These are phyloP conservation scores for Bathelium albidoporum DNA, from an alignment of 495 filamentous ascomycete species.

Conservation along the genomic window DNA sequence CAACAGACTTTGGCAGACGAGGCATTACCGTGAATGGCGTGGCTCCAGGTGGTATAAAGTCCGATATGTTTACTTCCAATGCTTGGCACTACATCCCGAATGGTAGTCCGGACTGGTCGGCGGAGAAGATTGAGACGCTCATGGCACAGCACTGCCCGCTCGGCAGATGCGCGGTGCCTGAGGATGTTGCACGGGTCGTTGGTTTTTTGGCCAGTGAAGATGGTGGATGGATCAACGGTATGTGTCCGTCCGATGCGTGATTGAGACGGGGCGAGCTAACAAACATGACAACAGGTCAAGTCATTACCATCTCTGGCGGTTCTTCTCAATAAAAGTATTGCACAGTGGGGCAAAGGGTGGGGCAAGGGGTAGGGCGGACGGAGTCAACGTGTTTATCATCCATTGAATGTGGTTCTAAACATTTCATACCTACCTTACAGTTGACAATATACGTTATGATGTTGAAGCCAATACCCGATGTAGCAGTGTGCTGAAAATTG, in stretches of 20 bases:
- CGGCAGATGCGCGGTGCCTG: slow-evolving; percentile 43
- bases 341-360: neutral
- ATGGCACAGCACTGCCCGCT: slow-evolving; percentile 41
- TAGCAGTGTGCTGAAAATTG: too few relatives aligned
- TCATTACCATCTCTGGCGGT: slow-evolving; percentile 36
- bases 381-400: too few relatives aligned
- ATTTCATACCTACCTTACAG: too few relatives aligned
- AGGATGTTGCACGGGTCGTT: slow-evolving; percentile 50
- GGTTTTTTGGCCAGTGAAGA: slow-evolving; percentile 46
- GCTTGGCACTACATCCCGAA: slow-evolving; percentile 51
- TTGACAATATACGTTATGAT: too few relatives aligned
- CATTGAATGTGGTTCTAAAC: too few relatives aligned
- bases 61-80: slow-evolving; percentile 60
- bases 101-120: slow-evolving; percentile 31
- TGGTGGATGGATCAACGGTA: slow-evolving; percentile 53
- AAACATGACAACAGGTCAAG: slow-evolving; percentile 24
- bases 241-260: slow-evolving; percentile 11
- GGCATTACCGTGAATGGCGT: slow-evolving; percentile 69
- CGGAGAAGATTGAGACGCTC: slow-evolving; percentile 34
- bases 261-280: neutral
- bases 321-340: slow-evolving; percentile 30
- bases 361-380: neutral
- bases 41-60: slow-evolving; percentile 68
- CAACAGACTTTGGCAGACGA: slow-evolving; percentile 60
- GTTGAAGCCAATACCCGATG: too few relatives aligned